phyloP scores from a whole-genome alignment of 352 stramenopile genomes.

The Elongisporangium undulatum region DNA sequence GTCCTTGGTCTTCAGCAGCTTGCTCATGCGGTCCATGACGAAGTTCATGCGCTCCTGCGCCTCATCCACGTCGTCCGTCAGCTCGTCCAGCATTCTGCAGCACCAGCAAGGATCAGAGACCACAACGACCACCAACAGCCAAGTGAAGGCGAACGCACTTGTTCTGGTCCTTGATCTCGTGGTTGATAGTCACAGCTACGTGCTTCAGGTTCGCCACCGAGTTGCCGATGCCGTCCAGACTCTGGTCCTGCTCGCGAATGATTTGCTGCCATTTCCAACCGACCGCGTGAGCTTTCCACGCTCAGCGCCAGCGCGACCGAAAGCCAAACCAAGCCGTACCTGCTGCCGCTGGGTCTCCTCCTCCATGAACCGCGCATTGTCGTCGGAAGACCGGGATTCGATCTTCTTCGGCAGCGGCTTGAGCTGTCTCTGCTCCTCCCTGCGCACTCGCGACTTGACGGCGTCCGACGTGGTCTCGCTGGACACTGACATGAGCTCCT shows the following conservation, averaged over 20 bases:
- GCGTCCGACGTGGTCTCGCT: slow-evolving; percentile 53
- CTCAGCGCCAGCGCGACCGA: too few relatives aligned
- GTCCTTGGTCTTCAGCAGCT: slow-evolving; percentile 81
- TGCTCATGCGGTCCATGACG: slow-evolving; percentile 74
- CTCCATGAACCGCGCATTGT: slow-evolving; percentile 51
- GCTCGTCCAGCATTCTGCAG: slow-evolving; percentile 71
- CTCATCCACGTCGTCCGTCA: slow-evolving; percentile 69
- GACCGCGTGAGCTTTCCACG: not conserved
- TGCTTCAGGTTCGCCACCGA: slow-evolving; percentile 53
- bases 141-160: slow-evolving; percentile 37
- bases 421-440: slow-evolving; percentile 65
- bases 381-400: slow-evolving; percentile 12
- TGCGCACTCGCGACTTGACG: slow-evolving; percentile 50
- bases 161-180: slow-evolving; percentile 71
- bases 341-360: slow-evolving; percentile 56
- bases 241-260: slow-evolving; percentile 64
- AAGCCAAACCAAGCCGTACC: slow-evolving; percentile 18
- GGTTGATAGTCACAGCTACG: slow-evolving; percentile 70
- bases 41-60: slow-evolving; percentile 81
- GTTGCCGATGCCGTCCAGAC: slow-evolving; percentile 44
- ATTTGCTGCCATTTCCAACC: slow-evolving; percentile 37
- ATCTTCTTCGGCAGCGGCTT: slow-evolving; percentile 20
- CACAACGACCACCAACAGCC: not conserved
- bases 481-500: slow-evolving; percentile 57
- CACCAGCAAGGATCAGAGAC: not conserved